phyloP scores from a whole-genome alignment of 179 eudicot species.

The Actinidia arguta region DNA sequence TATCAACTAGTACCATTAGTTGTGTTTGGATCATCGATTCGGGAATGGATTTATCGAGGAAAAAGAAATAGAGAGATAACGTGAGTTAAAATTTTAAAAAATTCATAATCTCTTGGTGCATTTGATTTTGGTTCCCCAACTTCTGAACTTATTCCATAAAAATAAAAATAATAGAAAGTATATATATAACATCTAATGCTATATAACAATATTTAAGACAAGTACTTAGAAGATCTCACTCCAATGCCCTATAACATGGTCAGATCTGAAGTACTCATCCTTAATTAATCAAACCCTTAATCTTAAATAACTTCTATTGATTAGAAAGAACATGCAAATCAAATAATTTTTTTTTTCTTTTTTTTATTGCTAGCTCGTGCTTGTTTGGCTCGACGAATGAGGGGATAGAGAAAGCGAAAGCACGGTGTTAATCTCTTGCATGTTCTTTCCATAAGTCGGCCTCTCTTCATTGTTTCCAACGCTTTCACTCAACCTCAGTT shows the following conservation, averaged over 20 bases:
- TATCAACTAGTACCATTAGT: no score
- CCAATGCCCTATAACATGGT: conserved; percentile 29
- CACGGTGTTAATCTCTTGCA: conserved; percentile 39
- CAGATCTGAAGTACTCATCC: conserved; percentile 41
- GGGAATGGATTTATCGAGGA: no score
- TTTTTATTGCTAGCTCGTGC: background rate
- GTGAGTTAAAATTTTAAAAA: no score
- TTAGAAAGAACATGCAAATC: background rate
- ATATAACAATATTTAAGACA: background rate
- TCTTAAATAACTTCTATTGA: background rate
- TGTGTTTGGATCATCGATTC: no score
- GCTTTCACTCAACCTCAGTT: conserved; percentile 40
- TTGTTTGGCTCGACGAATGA: conserved; percentile 10
- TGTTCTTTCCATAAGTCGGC: conserved; percentile 11
- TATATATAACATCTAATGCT: no score
- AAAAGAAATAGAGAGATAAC: no score
- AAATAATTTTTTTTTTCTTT: background rate
- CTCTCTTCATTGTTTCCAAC: conserved; percentile 25
- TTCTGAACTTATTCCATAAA: no score
- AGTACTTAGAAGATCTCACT: conserved; percentile 36
- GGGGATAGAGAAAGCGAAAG: conserved; percentile 55
- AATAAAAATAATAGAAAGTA: no score
- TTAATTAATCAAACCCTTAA: no score
- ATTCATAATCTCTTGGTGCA: no score
- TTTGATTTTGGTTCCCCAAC: no score